Evolutionary conservation across 768 basidiomycete genomes (phyloP), one percentile per base, ranked within the genome.

Genomic region (Dacryopinax primogenitus): DNA sequence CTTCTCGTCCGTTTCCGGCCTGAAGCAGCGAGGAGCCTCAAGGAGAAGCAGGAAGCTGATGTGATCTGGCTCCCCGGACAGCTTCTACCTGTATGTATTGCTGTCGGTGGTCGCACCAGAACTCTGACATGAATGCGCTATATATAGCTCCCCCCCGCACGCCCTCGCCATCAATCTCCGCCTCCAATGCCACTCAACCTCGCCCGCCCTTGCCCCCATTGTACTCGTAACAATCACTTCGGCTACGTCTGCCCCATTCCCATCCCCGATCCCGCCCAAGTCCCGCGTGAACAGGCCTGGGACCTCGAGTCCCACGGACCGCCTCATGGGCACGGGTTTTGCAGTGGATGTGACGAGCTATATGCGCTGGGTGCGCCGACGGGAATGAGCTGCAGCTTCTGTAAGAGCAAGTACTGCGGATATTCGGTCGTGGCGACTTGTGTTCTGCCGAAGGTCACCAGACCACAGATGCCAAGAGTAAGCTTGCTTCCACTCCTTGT

Each of bases 171-270:
- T 21, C 13, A 15, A 11, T 58, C 51, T 13, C 51, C 51, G 15
- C 51, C 51, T 32, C 51, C 51, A 11, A 23, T 58, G 13, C 51
- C 51, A 9, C 30, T 58, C 26, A 58, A 58, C 51, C 51, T 58
- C 30, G 51, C 51, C 51, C 51, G 51, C 30, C 51, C 51, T 21
- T 58, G 51, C 51, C 51, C 51, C 30, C 51, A 58, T 30, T 58
- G 51, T 21, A 18, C 51, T 11, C 51, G 51, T 11, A 26, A 58
- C 30, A 58, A 58, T 21, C 26, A 30, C 26, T 13, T 58, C 26
- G 51, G 51, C 51, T 58, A 28, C 51, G 13, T 28, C 51, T 58
- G 51, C 51, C 51, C 51, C 30, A 30, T 58, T 3, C 51, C 51
- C 51, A 58, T 58, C 23, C 51, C 51, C 51, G 51, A 58, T 21